These are phyloP conservation scores for Naganishia kalamii DNA, from an alignment of 768 basidiomycete genomes.

Conservation along the genomic window DNA sequence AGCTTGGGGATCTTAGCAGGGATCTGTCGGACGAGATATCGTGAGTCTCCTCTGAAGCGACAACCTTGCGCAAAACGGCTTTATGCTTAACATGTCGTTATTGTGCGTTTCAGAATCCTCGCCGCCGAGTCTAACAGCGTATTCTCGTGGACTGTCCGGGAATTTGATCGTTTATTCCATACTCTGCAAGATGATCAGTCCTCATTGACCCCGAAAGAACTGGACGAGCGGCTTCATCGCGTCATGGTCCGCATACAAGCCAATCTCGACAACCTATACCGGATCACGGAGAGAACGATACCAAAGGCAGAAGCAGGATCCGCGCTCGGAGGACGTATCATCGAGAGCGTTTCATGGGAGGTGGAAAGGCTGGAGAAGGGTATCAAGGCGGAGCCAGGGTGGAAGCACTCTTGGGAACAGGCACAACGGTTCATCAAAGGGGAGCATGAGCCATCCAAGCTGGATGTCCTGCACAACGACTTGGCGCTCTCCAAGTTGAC, in stretches of 20 bases:
- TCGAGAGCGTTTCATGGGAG: conserved; percentile 17
- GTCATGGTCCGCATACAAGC: conserved; percentile 23
- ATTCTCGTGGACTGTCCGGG: conserved; percentile 21
- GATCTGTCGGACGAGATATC: conserved; percentile 24
- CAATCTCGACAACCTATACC: conserved; percentile 22
- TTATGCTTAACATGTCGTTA: background rate
- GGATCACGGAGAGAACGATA: conserved; percentile 22
- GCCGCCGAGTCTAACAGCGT: conserved; percentile 20
- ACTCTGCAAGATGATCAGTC: background rate
- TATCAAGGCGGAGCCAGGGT: conserved; percentile 14
- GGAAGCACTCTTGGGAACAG: conserved; percentile 14
- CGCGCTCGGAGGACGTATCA: conserved; percentile 9
- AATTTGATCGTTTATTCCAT: conserved; percentile 22
- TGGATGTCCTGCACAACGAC: conserved; percentile 21
- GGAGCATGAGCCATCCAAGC: conserved; percentile 14
- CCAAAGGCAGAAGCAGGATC: conserved; percentile 21
- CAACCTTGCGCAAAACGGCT: background rate
- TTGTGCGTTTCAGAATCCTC: background rate
- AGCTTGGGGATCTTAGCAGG: conserved; percentile 23
- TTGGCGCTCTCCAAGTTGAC: conserved; percentile 14
- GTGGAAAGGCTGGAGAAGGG: conserved; percentile 9
- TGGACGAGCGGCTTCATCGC: conserved; percentile 17
- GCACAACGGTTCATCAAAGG: conserved; percentile 14
- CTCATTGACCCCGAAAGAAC: conserved; percentile 1
- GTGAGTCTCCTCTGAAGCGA: background rate